phyloP scores from a whole-genome alignment of 257 asterid genomes.

The Cruciata laevipes region DNA sequence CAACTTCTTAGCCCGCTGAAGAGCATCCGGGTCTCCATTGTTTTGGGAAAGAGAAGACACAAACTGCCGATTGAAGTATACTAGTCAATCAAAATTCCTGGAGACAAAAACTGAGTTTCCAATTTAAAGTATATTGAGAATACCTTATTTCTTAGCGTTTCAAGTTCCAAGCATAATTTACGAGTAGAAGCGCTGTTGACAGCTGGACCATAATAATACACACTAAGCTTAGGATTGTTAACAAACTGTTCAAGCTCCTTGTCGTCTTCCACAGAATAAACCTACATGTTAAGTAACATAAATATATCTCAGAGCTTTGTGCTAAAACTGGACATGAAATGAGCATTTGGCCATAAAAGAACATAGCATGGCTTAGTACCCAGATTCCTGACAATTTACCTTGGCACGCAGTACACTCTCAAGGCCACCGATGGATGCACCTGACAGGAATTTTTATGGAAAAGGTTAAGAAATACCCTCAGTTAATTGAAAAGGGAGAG shows the following conservation, averaged over 20 bases:
- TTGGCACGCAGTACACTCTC: constrained; percentile 79
- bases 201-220: constrained; percentile 50
- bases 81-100: constrained; percentile 13
- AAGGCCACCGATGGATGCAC: constrained; percentile 81
- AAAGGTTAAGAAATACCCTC: not conserved
- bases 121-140: constrained; percentile 16
- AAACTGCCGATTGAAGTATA: constrained; percentile 40
- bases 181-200: constrained; percentile 29
- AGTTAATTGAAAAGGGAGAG: not conserved
- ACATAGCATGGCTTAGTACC: not conserved
- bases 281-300: constrained; percentile 35
- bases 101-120: constrained; percentile 15
- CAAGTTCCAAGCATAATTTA: constrained; percentile 47
- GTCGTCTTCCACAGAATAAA: constrained; percentile 73
- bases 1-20: constrained; percentile 45
- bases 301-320: constrained; percentile 9
- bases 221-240: constrained; percentile 62
- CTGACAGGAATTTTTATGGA: constrained; percentile 37
- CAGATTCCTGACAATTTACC: constrained; percentile 37
- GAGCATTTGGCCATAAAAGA: not conserved
- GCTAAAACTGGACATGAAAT: not conserved
- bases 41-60: constrained; percentile 37
- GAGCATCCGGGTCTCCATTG: constrained; percentile 41
- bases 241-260: constrained; percentile 63
- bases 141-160: constrained; percentile 79